phyloP scores from a whole-genome alignment of 306 rosid species.

The Cicer judaicum region DNA sequence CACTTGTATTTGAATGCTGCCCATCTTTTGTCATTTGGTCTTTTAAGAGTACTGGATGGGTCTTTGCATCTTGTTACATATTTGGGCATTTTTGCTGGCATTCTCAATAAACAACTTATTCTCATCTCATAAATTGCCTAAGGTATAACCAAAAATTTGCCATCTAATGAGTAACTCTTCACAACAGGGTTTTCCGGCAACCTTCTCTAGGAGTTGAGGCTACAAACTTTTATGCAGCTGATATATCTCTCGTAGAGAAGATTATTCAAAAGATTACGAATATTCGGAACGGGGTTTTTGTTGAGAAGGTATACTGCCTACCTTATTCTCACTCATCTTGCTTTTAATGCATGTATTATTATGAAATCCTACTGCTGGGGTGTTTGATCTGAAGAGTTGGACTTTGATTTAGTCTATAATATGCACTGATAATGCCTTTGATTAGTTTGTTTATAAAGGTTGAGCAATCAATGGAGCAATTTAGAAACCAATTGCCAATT shows the following conservation, averaged over 20 bases:
- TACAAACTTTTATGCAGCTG: neutral
- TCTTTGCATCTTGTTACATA: neutral
- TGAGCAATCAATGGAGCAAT: neutral
- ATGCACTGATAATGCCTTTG: no score
- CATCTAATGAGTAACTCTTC: neutral
- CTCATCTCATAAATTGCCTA: neutral
- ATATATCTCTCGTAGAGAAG: neutral
- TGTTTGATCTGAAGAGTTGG: neutral
- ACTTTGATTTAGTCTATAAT: no score
- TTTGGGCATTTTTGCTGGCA: neutral
- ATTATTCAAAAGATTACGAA: constrained; percentile 4
- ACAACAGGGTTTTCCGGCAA: neutral
- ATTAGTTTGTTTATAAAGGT: no score
- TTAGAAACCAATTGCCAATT: neutral
- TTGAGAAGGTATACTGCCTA: neutral
- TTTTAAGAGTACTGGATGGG: no score
- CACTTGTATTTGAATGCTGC: no score
- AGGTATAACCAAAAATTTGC: neutral
- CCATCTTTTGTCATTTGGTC: no score
- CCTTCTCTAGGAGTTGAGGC: neutral
- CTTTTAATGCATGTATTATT: no score
- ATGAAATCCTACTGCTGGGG: neutral
- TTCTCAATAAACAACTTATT: constrained; percentile 2
- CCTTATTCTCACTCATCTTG: no score
- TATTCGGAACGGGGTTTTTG: constrained; percentile 2